Base-by-base conservation (phyloP, 2,329 filamentous ascomycete species). In the Stachybotrys chlorohalonatus region DNA sequence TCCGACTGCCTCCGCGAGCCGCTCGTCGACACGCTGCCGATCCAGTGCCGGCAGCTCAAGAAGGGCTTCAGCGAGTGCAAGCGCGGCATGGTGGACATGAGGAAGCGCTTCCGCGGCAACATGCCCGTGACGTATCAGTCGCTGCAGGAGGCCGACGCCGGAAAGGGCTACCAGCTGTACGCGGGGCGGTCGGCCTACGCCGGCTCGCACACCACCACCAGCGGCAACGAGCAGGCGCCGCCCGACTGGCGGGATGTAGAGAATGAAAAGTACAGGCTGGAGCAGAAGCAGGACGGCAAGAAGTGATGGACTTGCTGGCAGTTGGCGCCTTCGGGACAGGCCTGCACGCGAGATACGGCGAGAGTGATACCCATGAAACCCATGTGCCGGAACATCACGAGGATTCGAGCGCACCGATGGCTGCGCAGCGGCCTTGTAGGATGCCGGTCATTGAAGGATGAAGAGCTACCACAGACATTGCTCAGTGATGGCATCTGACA, bases 1-100 rank as follows among this genome's bases (percentile, higher is more conserved):
- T 80, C 86, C 69, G 93, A 96, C 67, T 99, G 94, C 72, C 84
- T 99, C 49, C 87, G 89, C 51, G 80, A 85, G 16, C 93, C 93
- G 4, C 84, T 95, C 59, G 78, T 84, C 69, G 86, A 94, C 59
- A 86, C 85, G 7, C 84, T 99, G 13, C 93, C 94, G 17, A 86
- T 82, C 30, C 86, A 87, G 73, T 99, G 94, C 74, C 90, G 93
- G 69, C 93, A 96, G 72, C 81, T 99, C 57, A 90, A 93, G 70
- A 92, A 90, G 70, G 90, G 91, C 49, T 94, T 95, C 65, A 89
- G 90, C 69, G 90, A 96, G 69, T 99, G 94, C 81, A 95, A 95
- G 67, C 88, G 93, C 60, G 94, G 94, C 60, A 84, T 95, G 84
- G 88, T 97, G 63, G 94, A 99, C 71, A 99, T 99, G 94, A 89